Percentiles rank a stretch among this genome's conserved stretches.
phyloP scores from a whole-genome alignment of 495 filamentous ascomycete species.

The Viridothelium virens region DNA sequence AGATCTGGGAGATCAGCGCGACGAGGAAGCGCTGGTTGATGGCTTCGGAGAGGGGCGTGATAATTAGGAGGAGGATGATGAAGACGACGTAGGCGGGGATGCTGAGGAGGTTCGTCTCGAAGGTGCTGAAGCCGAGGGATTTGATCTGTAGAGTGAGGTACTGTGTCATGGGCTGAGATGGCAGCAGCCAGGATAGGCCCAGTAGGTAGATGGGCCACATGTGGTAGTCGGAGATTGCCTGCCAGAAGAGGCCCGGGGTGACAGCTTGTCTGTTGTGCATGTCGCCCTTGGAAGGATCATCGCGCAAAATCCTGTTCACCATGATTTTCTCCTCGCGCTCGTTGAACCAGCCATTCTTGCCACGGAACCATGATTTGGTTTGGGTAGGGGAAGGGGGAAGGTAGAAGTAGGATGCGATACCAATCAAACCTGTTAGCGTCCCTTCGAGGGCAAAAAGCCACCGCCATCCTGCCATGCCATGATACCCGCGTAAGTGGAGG shows the following conservation, averaged over 20 bases:
- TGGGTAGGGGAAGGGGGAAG: constrained; percentile 48
- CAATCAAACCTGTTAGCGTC: constrained; percentile 45
- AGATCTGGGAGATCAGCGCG: constrained; percentile 46
- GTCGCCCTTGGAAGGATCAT: constrained; percentile 56
- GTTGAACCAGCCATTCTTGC: constrained; percentile 55
- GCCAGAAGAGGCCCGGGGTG: constrained; percentile 40
- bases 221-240: constrained; percentile 44
- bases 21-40: constrained; percentile 49
- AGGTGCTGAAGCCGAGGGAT: constrained; percentile 39
- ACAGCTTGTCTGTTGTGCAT: constrained; percentile 57
- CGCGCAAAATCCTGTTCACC: constrained; percentile 56
- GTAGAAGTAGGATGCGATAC: constrained; percentile 44
- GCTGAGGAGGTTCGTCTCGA: constrained; percentile 23
- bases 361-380: constrained; percentile 49
- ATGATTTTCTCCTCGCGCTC: constrained; percentile 54
- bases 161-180: constrained; percentile 37
- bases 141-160: constrained; percentile 41
- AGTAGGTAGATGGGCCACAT: constrained; percentile 36
- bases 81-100: constrained; percentile 34
- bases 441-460: constrained; percentile 51
- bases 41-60: constrained; percentile 53
- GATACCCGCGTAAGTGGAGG: constrained; percentile 44
- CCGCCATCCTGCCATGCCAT: constrained; percentile 44
- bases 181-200: constrained; percentile 33
- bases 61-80: constrained; percentile 43